Conservation (phyloP, 202 grass and related monocot genomes). For the Saccharum hybrid region DNA sequence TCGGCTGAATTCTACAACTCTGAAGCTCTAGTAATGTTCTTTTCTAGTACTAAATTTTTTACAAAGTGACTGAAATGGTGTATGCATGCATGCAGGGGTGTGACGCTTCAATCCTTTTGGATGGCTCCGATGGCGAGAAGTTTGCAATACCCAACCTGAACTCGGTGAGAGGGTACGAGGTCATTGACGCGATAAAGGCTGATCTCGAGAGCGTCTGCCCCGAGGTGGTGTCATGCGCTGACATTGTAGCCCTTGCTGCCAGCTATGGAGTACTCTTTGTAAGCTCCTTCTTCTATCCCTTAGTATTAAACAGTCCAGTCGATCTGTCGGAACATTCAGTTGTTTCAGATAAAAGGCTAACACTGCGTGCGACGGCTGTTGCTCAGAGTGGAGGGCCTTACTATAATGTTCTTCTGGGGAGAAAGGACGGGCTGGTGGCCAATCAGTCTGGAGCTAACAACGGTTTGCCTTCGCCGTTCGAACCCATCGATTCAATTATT, state of each 20-base stretch:
- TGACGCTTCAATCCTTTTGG: slow-evolving; percentile 79
- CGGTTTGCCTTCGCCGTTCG: slow-evolving; percentile 54
- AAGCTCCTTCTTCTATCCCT: not conserved
- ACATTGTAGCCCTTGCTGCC: slow-evolving; percentile 80
- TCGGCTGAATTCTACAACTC: not conserved
- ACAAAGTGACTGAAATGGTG: not conserved
- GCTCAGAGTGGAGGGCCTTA: slow-evolving; percentile 61
- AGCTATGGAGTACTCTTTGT: slow-evolving; percentile 74
- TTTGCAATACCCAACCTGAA: slow-evolving; percentile 65
- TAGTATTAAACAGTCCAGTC: not conserved
- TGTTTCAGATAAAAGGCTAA: not conserved
- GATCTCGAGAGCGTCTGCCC: slow-evolving; percentile 68
- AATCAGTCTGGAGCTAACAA: slow-evolving; percentile 54
- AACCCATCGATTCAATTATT: slow-evolving; percentile 38
- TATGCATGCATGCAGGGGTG: slow-evolving; percentile 59
- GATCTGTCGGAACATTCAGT: not conserved
- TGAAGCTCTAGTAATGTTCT: not conserved
- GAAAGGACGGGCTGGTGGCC: slow-evolving; percentile 55
- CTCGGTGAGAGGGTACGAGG: slow-evolving; percentile 77
- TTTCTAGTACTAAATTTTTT: not conserved
- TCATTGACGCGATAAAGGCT: slow-evolving; percentile 76
- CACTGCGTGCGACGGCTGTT: not conserved
- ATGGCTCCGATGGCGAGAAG: slow-evolving; percentile 56
- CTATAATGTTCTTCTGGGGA: slow-evolving; percentile 55
- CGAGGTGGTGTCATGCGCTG: slow-evolving; percentile 76